A percentile compares a stretch with the other conserved stretches of the same genome.
phyloP scores from a whole-genome alignment of 2,329 filamentous ascomycete species.

The Lachnellula subtilissima region DNA sequence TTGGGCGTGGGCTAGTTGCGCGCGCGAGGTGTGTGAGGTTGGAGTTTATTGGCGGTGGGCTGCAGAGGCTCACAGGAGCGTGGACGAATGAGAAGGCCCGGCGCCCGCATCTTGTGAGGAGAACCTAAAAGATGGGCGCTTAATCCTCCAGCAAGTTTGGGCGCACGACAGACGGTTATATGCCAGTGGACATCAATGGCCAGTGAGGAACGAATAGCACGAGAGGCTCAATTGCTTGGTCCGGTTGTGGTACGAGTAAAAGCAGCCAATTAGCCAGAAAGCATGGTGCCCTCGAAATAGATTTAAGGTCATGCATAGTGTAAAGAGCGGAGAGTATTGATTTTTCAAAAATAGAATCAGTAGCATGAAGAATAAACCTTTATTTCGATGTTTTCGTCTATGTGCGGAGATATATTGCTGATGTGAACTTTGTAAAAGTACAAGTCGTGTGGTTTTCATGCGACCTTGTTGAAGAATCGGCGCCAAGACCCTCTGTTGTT shows the following conservation, averaged over 20 bases:
- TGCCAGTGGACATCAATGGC: background rate
- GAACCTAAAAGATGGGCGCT: background rate
- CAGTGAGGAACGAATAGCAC: background rate
- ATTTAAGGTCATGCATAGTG: background rate
- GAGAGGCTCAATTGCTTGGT: background rate
- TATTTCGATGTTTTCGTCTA: background rate
- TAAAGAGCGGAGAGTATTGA: background rate
- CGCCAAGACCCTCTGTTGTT: background rate
- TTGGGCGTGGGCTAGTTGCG: slow-evolving; percentile 11
- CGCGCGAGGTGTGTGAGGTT: slow-evolving; percentile 14
- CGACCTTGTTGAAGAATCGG: background rate
- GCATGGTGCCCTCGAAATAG: background rate
- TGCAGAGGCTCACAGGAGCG: slow-evolving; percentile 7
- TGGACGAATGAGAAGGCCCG: slow-evolving; percentile 8
- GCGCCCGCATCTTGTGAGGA: background rate
- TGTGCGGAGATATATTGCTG: background rate
- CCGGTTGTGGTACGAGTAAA: background rate
- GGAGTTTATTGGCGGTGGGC: slow-evolving; percentile 10
- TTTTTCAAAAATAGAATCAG: background rate
- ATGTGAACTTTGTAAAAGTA: background rate
- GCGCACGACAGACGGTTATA: background rate
- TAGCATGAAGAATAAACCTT: background rate
- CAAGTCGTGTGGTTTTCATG: background rate
- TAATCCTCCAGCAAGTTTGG: background rate
- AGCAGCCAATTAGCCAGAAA: background rate